Base-by-base conservation (phyloP, 306 rosid species). In the Boehmeria nivea region DNA sequence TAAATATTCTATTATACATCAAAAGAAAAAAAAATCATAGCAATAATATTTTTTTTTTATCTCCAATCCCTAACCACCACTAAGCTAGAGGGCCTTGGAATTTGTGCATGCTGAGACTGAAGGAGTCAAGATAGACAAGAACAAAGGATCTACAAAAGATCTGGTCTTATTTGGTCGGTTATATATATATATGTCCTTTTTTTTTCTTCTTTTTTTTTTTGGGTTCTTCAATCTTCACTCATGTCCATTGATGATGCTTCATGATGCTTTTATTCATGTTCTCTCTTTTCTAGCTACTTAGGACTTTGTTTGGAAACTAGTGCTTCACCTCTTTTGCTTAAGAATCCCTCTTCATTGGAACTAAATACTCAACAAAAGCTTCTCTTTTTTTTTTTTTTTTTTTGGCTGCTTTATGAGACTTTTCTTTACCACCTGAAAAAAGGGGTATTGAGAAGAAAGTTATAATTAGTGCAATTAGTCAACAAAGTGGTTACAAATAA, bases 121-220 rank as follows among this genome's bases (percentile, higher is more conserved):
- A 26, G 47, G 58, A 59, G 63, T 38, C 40, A 58, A 58, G 60
- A 72, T 45, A 22, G 67, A 77, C 72, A 72, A 62, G 57, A 72
- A 68, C 72, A 76, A 70, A 28, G 81, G 82, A 88, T 84, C 94
- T 72, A 54, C 50, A 43, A 77, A 82, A 81, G 85, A 83, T 76
- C 48, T 64, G 87, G 73, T 77, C 74, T 64, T 76, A 50, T 81
- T 72, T 81, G 77, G 85, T 69, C 78, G 76, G 84, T 67, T 64
- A 60, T 61, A 53, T 67, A 9, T 78, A 86, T 81, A 82, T 78
- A 12, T 78, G 84, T 78, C 82, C 82, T 62, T 25, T 31, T 24
- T 43, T 23, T 53, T 24, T 28, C 10, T 36, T 44, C n/a, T 44
- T 44, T 44, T 44, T 43, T 43, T 44, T 16, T n/a, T n/a, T n/a